phyloP scores from a whole-genome alignment of 1,284 basidiomycete species.

The Blastosporella zonata region DNA sequence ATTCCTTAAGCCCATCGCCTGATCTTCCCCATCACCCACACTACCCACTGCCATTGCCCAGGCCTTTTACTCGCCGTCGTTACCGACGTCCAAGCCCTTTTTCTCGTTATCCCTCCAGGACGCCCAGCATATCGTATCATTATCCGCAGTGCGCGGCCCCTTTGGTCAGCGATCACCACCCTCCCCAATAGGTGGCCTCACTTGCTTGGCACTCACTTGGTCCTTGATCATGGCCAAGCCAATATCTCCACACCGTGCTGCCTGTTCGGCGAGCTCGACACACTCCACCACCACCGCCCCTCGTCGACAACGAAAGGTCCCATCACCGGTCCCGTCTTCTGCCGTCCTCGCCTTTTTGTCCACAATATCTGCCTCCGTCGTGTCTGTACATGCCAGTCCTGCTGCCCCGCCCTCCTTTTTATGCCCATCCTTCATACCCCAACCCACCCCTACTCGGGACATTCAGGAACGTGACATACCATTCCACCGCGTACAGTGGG shows the following conservation, averaged over 20 bases:
- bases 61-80: slow-evolving; percentile 10
- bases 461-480: slow-evolving; percentile 10
- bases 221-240: slow-evolving; percentile 39
- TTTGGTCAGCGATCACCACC: slow-evolving; percentile 10
- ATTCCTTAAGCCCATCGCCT: slow-evolving; percentile 12
- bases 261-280: slow-evolving; percentile 19
- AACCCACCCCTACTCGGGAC: slow-evolving; percentile 8
- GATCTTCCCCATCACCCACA: slow-evolving; percentile 7
- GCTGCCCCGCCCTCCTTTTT: slow-evolving; percentile 58
- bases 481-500: slow-evolving; percentile 3
- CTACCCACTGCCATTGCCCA: slow-evolving; percentile 14
- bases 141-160: not conserved
- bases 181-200: slow-evolving; percentile 22
- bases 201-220: slow-evolving; percentile 36
- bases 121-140: slow-evolving; percentile 7
- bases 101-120: too few relatives aligned
- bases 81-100: too few relatives aligned
- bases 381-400: slow-evolving; percentile 45
- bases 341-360: slow-evolving; percentile 53
- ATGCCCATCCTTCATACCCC: slow-evolving; percentile 47
- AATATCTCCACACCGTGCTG: slow-evolving; percentile 25
- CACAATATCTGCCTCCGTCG: slow-evolving; percentile 45
- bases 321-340: slow-evolving; percentile 37
- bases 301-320: slow-evolving; percentile 21
- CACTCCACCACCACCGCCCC: slow-evolving; percentile 15